Evolutionary conservation across 78 protist species (phyloP).

Genomic region (Protostelium mycophagum): DNA sequence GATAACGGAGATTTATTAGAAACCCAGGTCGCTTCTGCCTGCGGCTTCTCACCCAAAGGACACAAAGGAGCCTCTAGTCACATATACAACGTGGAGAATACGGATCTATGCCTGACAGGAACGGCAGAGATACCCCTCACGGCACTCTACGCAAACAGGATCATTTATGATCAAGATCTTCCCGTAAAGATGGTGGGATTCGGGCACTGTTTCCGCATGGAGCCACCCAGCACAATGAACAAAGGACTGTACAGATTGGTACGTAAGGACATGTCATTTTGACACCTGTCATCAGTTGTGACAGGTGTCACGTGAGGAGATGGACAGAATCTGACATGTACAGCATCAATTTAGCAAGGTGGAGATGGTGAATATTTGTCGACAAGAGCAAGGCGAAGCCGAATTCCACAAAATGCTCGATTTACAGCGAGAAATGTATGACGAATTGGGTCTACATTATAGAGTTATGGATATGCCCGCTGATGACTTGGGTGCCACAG

Average conservation of each 20-base stretch:
- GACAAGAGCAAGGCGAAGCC: slow-evolving; percentile 33
- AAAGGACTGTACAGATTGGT: slow-evolving; percentile 81
- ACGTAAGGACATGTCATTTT: too few species aligned
- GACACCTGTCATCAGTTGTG: too few species aligned
- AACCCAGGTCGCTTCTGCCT: slow-evolving; percentile 36
- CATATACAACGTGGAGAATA: slow-evolving; percentile 19
- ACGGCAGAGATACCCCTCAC: slow-evolving; percentile 88
- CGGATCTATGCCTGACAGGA: slow-evolving; percentile 65
- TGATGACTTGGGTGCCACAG: slow-evolving; percentile 79
- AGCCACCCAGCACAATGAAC: slow-evolving; percentile 16
- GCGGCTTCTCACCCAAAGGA: slow-evolving; percentile 70
- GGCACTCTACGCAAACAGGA: slow-evolving; percentile 36
- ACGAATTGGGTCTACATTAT: slow-evolving; percentile 41
- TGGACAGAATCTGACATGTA: neutral
- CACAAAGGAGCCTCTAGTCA: slow-evolving; percentile 13
- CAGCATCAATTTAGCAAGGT: slow-evolving; percentile 88
- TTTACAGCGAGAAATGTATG: slow-evolving; percentile 45
- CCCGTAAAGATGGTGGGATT: slow-evolving; percentile 72
- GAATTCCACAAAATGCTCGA: slow-evolving; percentile 15
- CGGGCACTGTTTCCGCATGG: slow-evolving; percentile 79
- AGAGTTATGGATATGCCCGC: slow-evolving; percentile 83
- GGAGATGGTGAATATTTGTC: slow-evolving; percentile 78
- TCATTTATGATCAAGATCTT: slow-evolving; percentile 9
- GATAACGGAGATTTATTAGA: neutral
- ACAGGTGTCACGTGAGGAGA: neutral